Percentiles rank a stretch among this genome's conserved stretches.
Conservation (phyloP, 768 basidiomycete species). For the Tephrocybe sp. region DNA sequence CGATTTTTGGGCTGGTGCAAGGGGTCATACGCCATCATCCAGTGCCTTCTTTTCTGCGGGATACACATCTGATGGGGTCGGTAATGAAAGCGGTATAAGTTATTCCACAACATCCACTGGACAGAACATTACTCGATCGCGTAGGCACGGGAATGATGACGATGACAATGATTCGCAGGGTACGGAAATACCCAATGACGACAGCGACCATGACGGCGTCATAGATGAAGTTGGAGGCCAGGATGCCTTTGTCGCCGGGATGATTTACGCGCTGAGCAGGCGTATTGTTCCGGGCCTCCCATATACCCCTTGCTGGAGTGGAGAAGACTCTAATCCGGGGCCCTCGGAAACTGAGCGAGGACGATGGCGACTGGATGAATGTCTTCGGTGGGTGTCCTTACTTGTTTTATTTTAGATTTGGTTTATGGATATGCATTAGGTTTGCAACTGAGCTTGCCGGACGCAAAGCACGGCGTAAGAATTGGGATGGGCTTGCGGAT, state of each 20-base stretch:
- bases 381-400: slow-evolving; percentile 57
- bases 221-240: slow-evolving; percentile 79
- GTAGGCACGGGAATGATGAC: slow-evolving; percentile 35
- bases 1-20: slow-evolving; percentile 71
- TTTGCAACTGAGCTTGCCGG: slow-evolving; percentile 86
- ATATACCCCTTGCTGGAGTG: slow-evolving; percentile 61
- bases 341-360: slow-evolving; percentile 43
- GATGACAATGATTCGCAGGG: slow-evolving; percentile 61
- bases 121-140: slow-evolving; percentile 17
- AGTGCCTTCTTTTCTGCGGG: slow-evolving; percentile 50
- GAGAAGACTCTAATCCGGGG: slow-evolving; percentile 30
- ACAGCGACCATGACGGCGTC: slow-evolving; percentile 38
- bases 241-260: slow-evolving; percentile 83
- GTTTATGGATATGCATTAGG: slow-evolving; percentile 32
- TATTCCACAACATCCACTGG: slow-evolving; percentile 23
- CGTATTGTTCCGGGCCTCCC: slow-evolving; percentile 72
- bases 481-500: slow-evolving; percentile 68
- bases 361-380: slow-evolving; percentile 81
- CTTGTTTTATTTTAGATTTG: not conserved
- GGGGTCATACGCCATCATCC: slow-evolving; percentile 54
- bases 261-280: slow-evolving; percentile 81
- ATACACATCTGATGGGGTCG: slow-evolving; percentile 19
- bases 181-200: slow-evolving; percentile 49
- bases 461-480: slow-evolving; percentile 61
- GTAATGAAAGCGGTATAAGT: slow-evolving; percentile 26